Base-by-base conservation (phyloP, 371 early-diverging fungal species). In the Actinomucor elegans region DNA sequence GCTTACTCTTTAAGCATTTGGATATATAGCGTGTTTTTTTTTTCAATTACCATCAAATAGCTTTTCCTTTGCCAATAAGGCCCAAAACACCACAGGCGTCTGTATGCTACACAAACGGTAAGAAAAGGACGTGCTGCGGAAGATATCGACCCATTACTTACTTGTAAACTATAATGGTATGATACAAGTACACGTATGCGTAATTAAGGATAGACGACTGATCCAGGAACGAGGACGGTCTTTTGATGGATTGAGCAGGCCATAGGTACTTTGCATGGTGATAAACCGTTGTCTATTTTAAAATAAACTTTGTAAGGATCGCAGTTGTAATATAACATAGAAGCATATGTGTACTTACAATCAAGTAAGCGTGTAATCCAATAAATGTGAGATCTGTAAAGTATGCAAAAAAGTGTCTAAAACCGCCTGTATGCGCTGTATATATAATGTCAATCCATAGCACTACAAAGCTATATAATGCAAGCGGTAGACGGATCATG, bases 41-140 rank as follows among this genome's bases (percentile, higher is more conserved):
- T n/a, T n/a, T n/a, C 5, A 14, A 18, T 29, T 61, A 61, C 61
- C 56, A 31, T 50, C 43, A 17, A 57, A 50, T 17, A 57, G 18
- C 5, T 44, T 40, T 29, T 43, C 47, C 1, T 51, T 44, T 15
- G 29, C 41, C 49, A 74, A 48, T 41, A 77, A 35, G 5, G 70
- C 47, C 84, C 84, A 83, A 52, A 67, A 83, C 5, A 83, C 76
- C 29, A 83, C 65, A 12, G 84, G 84, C 5, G 80, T 80, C 18
- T 78, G 58, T 24, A 83, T 65, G 24, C 73, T 46, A 26, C n/a
- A n/a, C n/a, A n/a, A n/a, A n/a, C n/a, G n/a, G n/a, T n/a, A n/a
- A n/a, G n/a, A n/a, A n/a, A n/a, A n/a, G n/a, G n/a, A n/a, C n/a
- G n/a, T n/a, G n/a, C n/a, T n/a, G n/a, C n/a, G n/a, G n/a, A n/a